phyloP scores from a whole-genome alignment of 2,329 filamentous ascomycete species.

The Pseudomassariella vexata region DNA sequence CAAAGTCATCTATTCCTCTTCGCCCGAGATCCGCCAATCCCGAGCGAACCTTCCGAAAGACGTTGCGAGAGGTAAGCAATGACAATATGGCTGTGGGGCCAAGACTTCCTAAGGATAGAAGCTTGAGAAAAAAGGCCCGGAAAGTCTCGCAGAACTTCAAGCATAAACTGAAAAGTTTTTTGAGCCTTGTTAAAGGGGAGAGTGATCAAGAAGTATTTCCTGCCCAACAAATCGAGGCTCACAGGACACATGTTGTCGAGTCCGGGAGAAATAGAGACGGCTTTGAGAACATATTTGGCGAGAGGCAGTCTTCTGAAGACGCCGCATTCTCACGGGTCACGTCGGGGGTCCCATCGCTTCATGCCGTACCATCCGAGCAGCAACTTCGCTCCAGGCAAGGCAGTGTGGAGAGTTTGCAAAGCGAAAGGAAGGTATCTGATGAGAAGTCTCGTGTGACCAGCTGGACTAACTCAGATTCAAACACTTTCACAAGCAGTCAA shows the following conservation, averaged over 20 bases:
- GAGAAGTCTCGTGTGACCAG: slow-evolving; percentile 65
- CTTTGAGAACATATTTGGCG: slow-evolving; percentile 10
- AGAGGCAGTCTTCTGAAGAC: slow-evolving; percentile 10
- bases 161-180: slow-evolving; percentile 54
- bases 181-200: slow-evolving; percentile 35
- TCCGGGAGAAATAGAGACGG: slow-evolving; percentile 8
- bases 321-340: slow-evolving; percentile 38
- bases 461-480: slow-evolving; percentile 61
- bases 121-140: slow-evolving; percentile 47
- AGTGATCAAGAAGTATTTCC: slow-evolving; percentile 32
- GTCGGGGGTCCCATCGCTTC: slow-evolving; percentile 44
- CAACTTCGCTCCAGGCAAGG: slow-evolving; percentile 46
- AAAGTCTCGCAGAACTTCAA: slow-evolving; percentile 59
- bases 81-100: slow-evolving; percentile 27
- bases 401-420: slow-evolving; percentile 45
- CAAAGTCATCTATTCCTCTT: slow-evolving; percentile 39
- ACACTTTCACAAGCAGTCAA: slow-evolving; percentile 39
- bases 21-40: slow-evolving; percentile 28
- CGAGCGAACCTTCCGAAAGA: slow-evolving; percentile 30
- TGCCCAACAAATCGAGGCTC: slow-evolving; percentile 47
- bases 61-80: slow-evolving; percentile 44
- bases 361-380: slow-evolving; percentile 38
- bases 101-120: slow-evolving; percentile 21
- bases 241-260: slow-evolving; percentile 24
- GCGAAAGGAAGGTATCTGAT: slow-evolving; percentile 33